Percentiles rank a stretch among this genome's conserved stretches.
These are phyloP conservation scores for Blastobotrys attinorum DNA, from an alignment of 805 yeast genomes.

Conservation along the genomic window DNA sequence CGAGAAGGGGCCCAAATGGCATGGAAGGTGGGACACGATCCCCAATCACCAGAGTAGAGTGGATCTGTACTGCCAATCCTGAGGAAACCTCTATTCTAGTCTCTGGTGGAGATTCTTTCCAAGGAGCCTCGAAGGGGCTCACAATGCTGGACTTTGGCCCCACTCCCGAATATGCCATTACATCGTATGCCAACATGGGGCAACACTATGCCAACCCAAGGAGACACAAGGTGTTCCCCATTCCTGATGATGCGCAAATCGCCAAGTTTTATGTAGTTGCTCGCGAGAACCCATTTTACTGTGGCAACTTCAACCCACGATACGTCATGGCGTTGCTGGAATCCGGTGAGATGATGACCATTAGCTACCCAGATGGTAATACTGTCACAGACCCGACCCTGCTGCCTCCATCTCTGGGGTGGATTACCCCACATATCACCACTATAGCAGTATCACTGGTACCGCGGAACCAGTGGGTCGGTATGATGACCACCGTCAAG, in stretches of 20 bases:
- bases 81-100: conserved; percentile 69
- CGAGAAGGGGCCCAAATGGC: conserved; percentile 26
- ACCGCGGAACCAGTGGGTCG: conserved; percentile 64
- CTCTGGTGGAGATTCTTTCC: conserved; percentile 54
- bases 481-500: conserved; percentile 51
- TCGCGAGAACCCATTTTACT: conserved; percentile 62
- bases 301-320: conserved; percentile 72
- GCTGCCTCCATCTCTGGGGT: conserved; percentile 76
- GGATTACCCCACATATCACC: conserved; percentile 69
- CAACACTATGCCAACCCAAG: conserved; percentile 58
- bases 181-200: conserved; percentile 79
- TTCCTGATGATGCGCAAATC: conserved; percentile 38
- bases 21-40: conserved; percentile 27
- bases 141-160: conserved; percentile 67
- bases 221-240: conserved; percentile 48
- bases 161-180: conserved; percentile 65
- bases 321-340: conserved; percentile 50
- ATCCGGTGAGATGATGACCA: conserved; percentile 57
- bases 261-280: conserved; percentile 48
- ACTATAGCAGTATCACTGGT: conserved; percentile 47
- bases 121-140: conserved; percentile 33
- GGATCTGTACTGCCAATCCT: conserved; percentile 78
- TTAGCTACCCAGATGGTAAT: conserved; percentile 50
- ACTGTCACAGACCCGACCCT: conserved; percentile 44
- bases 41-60: conserved; percentile 46